Evolutionary conservation across 495 filamentous ascomycete genomes (phyloP).

Genomic region (Neurospora hispaniola): DNA sequence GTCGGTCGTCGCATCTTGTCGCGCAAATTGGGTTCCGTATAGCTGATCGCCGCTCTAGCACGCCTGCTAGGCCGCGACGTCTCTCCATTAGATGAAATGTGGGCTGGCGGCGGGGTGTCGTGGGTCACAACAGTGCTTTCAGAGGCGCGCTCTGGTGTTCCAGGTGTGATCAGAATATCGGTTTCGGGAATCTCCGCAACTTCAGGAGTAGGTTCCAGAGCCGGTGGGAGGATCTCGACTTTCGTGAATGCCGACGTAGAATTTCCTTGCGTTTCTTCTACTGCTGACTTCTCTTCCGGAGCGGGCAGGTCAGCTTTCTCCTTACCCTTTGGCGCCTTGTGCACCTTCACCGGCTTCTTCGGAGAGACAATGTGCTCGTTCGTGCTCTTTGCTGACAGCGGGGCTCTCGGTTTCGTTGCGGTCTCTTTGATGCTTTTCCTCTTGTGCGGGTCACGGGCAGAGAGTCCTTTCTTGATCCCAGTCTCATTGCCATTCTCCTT

Average conservation of each 20-base stretch:
- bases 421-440: constrained; percentile 25
- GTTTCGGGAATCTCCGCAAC: constrained; percentile 21
- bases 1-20: constrained; percentile 82
- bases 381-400: constrained; percentile 34
- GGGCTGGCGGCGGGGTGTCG: constrained; percentile 46
- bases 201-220: constrained; percentile 5
- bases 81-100: constrained; percentile 39
- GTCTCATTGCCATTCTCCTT: constrained; percentile 19
- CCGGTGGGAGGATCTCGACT: constrained; percentile 17
- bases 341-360: constrained; percentile 22
- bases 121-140: constrained; percentile 20
- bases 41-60: constrained; percentile 59
- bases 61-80: constrained; percentile 52
- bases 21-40: constrained; percentile 74
- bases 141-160: constrained; percentile 21
- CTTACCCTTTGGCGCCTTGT: constrained; percentile 7
- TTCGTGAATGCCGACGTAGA: constrained; percentile 2
- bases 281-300: constrained; percentile 9
- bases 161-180: constrained; percentile 19
- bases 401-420: constrained; percentile 21
- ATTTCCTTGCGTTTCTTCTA: neutral
- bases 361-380: constrained; percentile 36
- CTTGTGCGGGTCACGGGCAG: constrained; percentile 8
- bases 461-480: constrained; percentile 5
- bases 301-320: neutral